Evolutionary conservation across 495 filamentous ascomycete genomes (phyloP).

Genomic region (Talaromyces adpressus): DNA sequence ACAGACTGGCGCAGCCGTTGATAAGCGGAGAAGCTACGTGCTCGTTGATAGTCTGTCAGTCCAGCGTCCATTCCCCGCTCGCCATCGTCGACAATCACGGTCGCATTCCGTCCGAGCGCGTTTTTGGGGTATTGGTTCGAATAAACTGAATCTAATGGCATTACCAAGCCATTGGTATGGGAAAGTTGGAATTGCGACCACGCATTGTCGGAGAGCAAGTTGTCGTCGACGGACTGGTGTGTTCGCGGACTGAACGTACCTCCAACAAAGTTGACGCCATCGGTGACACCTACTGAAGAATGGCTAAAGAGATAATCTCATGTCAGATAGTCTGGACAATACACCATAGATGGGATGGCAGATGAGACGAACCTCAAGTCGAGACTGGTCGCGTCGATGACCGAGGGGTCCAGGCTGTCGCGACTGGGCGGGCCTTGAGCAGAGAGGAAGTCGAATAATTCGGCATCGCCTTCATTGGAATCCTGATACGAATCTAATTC

Average conservation of each 20-base stretch:
- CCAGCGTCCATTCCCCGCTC: conserved; percentile 28
- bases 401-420: conserved; percentile 11
- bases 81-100: conserved; percentile 36
- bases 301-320: not conserved
- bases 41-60: conserved; percentile 22
- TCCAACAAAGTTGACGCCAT: conserved; percentile 29
- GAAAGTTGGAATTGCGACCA: conserved; percentile 38
- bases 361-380: conserved; percentile 14
- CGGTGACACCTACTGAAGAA: conserved; percentile 15
- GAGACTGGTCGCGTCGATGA: conserved; percentile 17
- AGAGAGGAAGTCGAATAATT: conserved; percentile 28
- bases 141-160: conserved; percentile 31
- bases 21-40: conserved; percentile 1
- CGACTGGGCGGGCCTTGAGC: conserved; percentile 25
- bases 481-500: conserved; percentile 42
- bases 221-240: conserved; percentile 38
- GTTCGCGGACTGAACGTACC: conserved; percentile 37
- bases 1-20: conserved; percentile 1
- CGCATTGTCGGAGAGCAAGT: conserved; percentile 34
- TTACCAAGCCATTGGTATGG: conserved; percentile 26
- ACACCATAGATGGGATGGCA: not conserved
- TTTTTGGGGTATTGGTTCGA: conserved; percentile 34
- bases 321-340: not conserved
- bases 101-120: conserved; percentile 18
- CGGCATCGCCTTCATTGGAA: conserved; percentile 34